Conservation (phyloP, 495 filamentous ascomycete species). For the Penicillium turbatum region DNA sequence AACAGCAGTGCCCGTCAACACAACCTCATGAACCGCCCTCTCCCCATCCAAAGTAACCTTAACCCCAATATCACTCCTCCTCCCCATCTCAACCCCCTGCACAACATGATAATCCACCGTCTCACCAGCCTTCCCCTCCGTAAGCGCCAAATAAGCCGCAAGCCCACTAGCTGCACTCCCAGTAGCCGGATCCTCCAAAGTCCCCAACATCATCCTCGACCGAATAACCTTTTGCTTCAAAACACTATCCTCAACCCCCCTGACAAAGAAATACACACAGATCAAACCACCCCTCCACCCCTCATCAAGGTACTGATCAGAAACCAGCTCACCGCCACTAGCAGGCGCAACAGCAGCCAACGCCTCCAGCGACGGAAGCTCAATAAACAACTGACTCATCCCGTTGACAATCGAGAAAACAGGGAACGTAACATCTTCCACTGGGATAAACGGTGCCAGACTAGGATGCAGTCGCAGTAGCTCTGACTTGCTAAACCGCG, state of each 20-base stretch:
- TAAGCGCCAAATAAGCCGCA: conserved; percentile 53
- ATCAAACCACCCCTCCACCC: conserved; percentile 54
- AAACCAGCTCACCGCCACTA: conserved; percentile 21
- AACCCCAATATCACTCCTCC: conserved; percentile 56
- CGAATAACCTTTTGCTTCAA: conserved; percentile 31
- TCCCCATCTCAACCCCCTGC: conserved; percentile 78
- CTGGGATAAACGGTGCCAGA: conserved; percentile 23
- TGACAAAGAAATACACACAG: conserved; percentile 56
- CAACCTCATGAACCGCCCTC: conserved; percentile 44
- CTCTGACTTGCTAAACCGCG: conserved; percentile 24
- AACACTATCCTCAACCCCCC: conserved; percentile 28
- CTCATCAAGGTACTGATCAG: conserved; percentile 46
- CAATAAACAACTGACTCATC: conserved; percentile 63
- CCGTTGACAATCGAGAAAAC: conserved; percentile 47
- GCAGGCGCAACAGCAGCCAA: conserved; percentile 28
- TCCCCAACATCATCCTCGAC: conserved; percentile 51
- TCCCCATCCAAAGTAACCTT: conserved; percentile 34
- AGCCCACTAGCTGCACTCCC: conserved; percentile 62
- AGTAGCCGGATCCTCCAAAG: conserved; percentile 64
- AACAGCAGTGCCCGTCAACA: conserved; percentile 54
- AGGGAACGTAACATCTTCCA: conserved; percentile 18
- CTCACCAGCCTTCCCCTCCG: conserved; percentile 24
- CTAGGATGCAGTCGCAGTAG: conserved; percentile 32
- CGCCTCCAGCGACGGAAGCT: conserved; percentile 43
- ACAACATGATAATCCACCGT: conserved; percentile 48